A percentile compares a stretch with the other conserved stretches of the same genome.
These are phyloP conservation scores for Viola pubescens DNA, from an alignment of 441 rosid species.

Conservation along the genomic window DNA sequence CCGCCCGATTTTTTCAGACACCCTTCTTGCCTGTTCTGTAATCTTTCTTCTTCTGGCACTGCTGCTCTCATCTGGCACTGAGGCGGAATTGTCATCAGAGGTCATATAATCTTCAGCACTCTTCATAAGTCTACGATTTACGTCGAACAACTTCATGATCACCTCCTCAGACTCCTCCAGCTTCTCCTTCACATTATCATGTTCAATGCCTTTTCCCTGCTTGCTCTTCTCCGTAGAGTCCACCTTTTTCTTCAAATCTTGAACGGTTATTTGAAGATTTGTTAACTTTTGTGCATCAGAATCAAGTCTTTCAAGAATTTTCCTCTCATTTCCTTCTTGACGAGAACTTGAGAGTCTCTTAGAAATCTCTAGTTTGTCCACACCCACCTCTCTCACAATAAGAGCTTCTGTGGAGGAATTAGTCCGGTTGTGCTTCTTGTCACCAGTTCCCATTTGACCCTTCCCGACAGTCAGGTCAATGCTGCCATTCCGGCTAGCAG, in stretches of 20 bases:
- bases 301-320: slow-evolving; percentile 78
- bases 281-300: slow-evolving; percentile 82
- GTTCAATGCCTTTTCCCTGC: slow-evolving; percentile 56
- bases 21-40: slow-evolving; percentile 73
- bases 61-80: slow-evolving; percentile 41
- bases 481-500: slow-evolving; percentile 32
- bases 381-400: slow-evolving; percentile 59
- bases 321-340: slow-evolving; percentile 55
- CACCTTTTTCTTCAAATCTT: slow-evolving; percentile 72
- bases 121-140: slow-evolving; percentile 46
- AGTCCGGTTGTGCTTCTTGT: slow-evolving; percentile 25
- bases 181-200: slow-evolving; percentile 61
- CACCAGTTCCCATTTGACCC: slow-evolving; percentile 21
- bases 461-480: slow-evolving; percentile 38
- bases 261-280: slow-evolving; percentile 68
- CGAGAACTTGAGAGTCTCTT: slow-evolving; percentile 49
- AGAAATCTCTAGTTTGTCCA: slow-evolving; percentile 66
- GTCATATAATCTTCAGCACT: slow-evolving; percentile 41
- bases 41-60: slow-evolving; percentile 37
- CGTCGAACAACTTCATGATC: slow-evolving; percentile 50
- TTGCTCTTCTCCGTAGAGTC: slow-evolving; percentile 52
- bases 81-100: slow-evolving; percentile 38
- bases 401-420: slow-evolving; percentile 53
- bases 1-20: slow-evolving; percentile 73
- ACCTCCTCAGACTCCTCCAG: slow-evolving; percentile 71